Conservation (phyloP, 225 moss, liverwort and hornwort genomes). For the Takakia lepidozioides region DNA sequence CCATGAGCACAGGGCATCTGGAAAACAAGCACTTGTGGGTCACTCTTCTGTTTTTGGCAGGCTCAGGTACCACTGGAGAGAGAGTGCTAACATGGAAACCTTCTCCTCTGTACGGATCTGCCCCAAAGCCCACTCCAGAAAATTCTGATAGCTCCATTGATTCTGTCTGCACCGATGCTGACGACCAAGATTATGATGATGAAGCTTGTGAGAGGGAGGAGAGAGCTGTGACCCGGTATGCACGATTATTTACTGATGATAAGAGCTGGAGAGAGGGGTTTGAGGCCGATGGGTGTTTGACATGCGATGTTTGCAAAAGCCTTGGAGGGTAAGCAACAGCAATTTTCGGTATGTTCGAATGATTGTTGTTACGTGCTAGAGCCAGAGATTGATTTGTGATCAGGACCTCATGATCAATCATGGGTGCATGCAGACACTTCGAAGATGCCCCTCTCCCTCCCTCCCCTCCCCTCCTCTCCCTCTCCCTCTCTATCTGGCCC, state of each 20-base stretch:
- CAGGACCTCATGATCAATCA: too few species aligned
- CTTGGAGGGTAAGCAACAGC: constrained; percentile 38
- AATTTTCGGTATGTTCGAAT: too few species aligned
- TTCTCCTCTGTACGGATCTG: constrained; percentile 41
- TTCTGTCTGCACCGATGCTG: constrained; percentile 45
- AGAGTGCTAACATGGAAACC: constrained; percentile 49
- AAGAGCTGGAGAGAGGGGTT: constrained; percentile 55
- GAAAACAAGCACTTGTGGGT: constrained; percentile 2
- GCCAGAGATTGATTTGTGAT: too few species aligned
- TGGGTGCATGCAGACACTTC: too few species aligned
- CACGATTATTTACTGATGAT: constrained; percentile 48
- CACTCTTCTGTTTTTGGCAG: neutral
- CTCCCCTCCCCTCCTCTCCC: too few species aligned
- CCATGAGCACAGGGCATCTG: too few species aligned
- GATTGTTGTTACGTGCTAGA: too few species aligned
- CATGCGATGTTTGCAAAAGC: constrained; percentile 52
- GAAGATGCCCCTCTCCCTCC: too few species aligned
- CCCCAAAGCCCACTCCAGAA: constrained; percentile 22
- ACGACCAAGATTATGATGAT: constrained; percentile 38
- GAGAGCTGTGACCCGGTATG: constrained; percentile 36
- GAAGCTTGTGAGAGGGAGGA: constrained; percentile 49
- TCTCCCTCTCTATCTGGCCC: too few species aligned
- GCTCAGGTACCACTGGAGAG: constrained; percentile 22
- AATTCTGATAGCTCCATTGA: constrained; percentile 52
- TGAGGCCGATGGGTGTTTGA: constrained; percentile 23